A percentile compares a stretch with the other conserved stretches of the same genome.
phyloP scores from a whole-genome alignment of 2,329 filamentous ascomycete genomes.

The Rhynchosporium agropyri region DNA sequence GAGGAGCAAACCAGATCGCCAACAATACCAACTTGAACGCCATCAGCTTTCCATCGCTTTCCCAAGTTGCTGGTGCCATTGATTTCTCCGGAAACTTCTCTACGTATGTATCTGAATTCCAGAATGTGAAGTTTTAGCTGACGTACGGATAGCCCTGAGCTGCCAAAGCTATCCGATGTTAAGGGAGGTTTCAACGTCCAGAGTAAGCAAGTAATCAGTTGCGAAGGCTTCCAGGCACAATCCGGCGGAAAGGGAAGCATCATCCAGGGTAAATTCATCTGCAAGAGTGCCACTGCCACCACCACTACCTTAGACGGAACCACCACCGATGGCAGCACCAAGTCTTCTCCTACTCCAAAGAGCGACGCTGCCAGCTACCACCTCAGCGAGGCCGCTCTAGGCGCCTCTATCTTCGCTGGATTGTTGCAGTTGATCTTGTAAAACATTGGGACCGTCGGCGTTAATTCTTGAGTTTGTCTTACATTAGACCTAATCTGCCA shows the following conservation, averaged over 20 bases:
- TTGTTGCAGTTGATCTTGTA: slow-evolving; percentile 51
- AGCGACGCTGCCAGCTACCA: slow-evolving; percentile 45
- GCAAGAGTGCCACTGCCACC: slow-evolving; percentile 41
- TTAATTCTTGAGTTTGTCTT: slow-evolving; percentile 42
- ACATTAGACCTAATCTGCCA: slow-evolving; percentile 44
- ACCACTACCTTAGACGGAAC: slow-evolving; percentile 35
- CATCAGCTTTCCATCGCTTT: slow-evolving; percentile 70
- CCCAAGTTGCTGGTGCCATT: slow-evolving; percentile 76
- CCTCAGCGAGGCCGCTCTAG: slow-evolving; percentile 45
- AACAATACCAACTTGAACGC: slow-evolving; percentile 79
- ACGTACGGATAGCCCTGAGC: slow-evolving; percentile 58
- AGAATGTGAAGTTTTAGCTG: not conserved
- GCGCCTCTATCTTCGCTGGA: slow-evolving; percentile 49
- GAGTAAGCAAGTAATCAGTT: slow-evolving; percentile 36
- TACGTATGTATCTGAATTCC: slow-evolving; percentile 59
- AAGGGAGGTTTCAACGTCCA: slow-evolving; percentile 70
- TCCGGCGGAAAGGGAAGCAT: slow-evolving; percentile 41
- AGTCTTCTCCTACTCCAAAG: slow-evolving; percentile 35
- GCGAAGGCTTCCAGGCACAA: slow-evolving; percentile 35
- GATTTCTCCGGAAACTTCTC: slow-evolving; percentile 84
- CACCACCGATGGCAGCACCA: slow-evolving; percentile 39
- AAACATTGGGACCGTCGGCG: slow-evolving; percentile 41
- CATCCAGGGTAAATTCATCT: slow-evolving; percentile 52
- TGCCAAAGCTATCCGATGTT: slow-evolving; percentile 69
- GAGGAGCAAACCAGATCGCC: slow-evolving; percentile 80